Evolutionary conservation across 2,329 filamentous ascomycete species (phyloP).

Genomic region (Botryotinia convoluta): DNA sequence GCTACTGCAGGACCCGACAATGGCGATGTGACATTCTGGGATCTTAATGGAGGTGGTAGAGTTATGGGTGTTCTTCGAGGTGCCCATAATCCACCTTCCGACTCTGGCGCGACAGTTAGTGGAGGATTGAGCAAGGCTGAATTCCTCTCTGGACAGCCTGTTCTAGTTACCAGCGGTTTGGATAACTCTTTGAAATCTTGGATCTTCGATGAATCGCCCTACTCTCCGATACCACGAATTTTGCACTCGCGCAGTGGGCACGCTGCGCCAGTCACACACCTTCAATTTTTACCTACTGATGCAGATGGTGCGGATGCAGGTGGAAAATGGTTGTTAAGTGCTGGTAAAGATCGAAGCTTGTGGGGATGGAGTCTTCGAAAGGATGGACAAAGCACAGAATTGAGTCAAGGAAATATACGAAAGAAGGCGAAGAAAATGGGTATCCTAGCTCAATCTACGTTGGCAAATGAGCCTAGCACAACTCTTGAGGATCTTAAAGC

Average conservation of each 20-base stretch:
- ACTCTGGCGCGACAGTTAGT: constrained; percentile 51
- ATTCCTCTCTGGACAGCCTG: constrained; percentile 84
- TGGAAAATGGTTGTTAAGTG: constrained; percentile 93
- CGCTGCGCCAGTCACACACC: constrained; percentile 75
- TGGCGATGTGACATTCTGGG: constrained; percentile 94
- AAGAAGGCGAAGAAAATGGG: constrained; percentile 87
- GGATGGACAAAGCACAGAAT: constrained; percentile 88
- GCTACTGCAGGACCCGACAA: constrained; percentile 76
- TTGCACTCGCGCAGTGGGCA: constrained; percentile 87
- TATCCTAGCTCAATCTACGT: constrained; percentile 57
- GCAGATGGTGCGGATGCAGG: constrained; percentile 85
- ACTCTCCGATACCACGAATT: constrained; percentile 80
- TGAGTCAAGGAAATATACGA: constrained; percentile 86
- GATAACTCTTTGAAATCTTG: constrained; percentile 95
- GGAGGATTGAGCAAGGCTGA: constrained; percentile 85
- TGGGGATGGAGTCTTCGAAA: constrained; percentile 96
- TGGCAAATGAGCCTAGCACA: constrained; percentile 59
- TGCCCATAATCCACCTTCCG: constrained; percentile 74
- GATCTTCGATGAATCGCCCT: constrained; percentile 93
- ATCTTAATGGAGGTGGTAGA: constrained; percentile 83
- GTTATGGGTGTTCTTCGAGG: constrained; percentile 83
- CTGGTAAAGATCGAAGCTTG: constrained; percentile 82
- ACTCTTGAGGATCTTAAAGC: constrained; percentile 78
- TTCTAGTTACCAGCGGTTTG: constrained; percentile 83
- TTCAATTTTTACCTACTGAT: constrained; percentile 82